Evolutionary conservation across 129 eudicot genomes (phyloP), one percentile per base, ranked within the genome.

Genomic region (Oenanthe sinensis): DNA sequence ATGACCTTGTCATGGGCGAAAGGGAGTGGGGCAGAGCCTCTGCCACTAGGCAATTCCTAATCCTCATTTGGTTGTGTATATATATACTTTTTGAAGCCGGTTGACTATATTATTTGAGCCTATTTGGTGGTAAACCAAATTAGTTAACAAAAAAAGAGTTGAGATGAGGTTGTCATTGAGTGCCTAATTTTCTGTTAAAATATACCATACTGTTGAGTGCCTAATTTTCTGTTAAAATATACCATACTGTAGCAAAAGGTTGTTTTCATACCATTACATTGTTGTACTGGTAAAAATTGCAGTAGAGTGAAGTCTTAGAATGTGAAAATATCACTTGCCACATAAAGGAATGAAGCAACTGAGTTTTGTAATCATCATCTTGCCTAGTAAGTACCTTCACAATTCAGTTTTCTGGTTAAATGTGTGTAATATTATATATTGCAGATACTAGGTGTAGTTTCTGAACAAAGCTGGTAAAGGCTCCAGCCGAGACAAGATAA

Each of bases 311-410:
- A 60, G 68, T 58, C 68, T 60, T 60, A 24, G 10, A 58, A 9
- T 60, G 33, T 8, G 13, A 58, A 60, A 60, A 60, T n/a, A 9
- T 60, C 68, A n/a, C 68, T n/a, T 60, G 30, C 68, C 16, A 8
- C 24, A 3, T 24, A n/a, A 60, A 60, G 33, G 36, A 20, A 30
- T 60, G 36, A 60, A 60, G 33, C 33, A 60, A 60, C 33, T 60
- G 15, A 10, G 68, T n/a, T 60, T 24, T 60, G 68, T 60, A 60
- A 68, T 69, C 46, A 36, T 69, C 44, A 37, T 37, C 46, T 69
- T 69, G 74, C 45, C 44, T 37, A 37, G 74, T 40, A 37, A 69
- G 74, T 69, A 28, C 74, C 46, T 69, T 37, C 74, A 69, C 44
- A 16, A 19, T 68, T 16, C n/a, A 16, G 44, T 36, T 69, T 69